Evolutionary conservation across 2,329 filamentous ascomycete species (phyloP).

Genomic region (Colletotrichum liaoningense): DNA sequence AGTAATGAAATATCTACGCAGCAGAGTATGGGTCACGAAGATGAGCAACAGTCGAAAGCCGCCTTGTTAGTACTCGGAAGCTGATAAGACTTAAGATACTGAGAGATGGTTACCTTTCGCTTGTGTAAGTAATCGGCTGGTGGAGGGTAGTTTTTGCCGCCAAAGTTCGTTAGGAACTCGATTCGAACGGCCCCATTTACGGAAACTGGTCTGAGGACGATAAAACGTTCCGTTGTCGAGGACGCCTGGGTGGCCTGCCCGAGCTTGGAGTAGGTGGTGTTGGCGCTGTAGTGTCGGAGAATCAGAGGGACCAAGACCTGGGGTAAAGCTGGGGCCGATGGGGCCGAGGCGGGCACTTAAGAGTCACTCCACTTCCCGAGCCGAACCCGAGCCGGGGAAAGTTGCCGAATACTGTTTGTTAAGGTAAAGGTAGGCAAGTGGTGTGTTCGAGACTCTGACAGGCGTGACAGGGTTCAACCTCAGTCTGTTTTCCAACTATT

Average conservation of each 20-base stretch:
- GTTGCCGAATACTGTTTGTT: not conserved
- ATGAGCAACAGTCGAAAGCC: not conserved
- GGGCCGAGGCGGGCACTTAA: not conserved
- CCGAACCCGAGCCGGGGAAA: slow-evolving; percentile 15
- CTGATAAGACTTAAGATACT: not conserved
- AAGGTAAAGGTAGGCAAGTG: not conserved
- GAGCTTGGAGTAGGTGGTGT: not conserved
- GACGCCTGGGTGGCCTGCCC: not conserved
- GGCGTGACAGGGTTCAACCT: not conserved
- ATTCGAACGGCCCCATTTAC: slow-evolving; percentile 21
- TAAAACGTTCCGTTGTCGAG: not conserved
- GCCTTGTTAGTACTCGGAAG: not conserved
- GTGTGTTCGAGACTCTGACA: not conserved
- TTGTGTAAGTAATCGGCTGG: not conserved
- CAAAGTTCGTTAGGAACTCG: not conserved
- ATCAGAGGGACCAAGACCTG: not conserved
- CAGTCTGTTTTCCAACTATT: not conserved
- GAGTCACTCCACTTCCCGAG: slow-evolving; percentile 22
- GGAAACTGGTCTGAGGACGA: not conserved
- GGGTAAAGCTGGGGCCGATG: slow-evolving; percentile 24
- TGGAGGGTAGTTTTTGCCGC: not conserved
- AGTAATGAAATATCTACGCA: not conserved
- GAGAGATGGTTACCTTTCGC: not conserved
- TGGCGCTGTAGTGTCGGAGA: not conserved
- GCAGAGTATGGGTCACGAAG: not conserved